Evolutionary conservation across 805 yeast genomes (phyloP).

Genomic region (Ogataea pilisensis): DNA sequence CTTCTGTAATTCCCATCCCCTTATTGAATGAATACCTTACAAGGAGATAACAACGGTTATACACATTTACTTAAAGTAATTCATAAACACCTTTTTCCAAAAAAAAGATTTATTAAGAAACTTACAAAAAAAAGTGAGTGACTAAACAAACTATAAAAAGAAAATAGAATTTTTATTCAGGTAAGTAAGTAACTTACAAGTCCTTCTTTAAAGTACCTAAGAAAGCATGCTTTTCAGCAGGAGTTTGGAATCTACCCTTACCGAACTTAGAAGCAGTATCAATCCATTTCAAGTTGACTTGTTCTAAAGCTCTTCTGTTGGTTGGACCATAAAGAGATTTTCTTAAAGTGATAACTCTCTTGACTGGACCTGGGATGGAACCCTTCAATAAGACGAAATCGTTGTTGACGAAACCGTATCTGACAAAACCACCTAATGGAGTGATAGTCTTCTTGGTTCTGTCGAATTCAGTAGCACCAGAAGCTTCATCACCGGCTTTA

Average conservation of each 20-base stretch:
- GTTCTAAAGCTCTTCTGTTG: constrained; percentile 95
- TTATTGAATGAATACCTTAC: no score
- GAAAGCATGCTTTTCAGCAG: constrained; percentile 99
- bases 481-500: constrained; percentile 89
- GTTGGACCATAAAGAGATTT: constrained; percentile 97
- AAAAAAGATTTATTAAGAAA: no score
- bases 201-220: constrained; percentile 99
- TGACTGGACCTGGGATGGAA: constrained; percentile 99
- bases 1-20: no score
- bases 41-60: no score
- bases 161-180: neutral
- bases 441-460: constrained; percentile 99
- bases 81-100: no score
- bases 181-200: constrained; percentile 40
- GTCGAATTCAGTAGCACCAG: constrained; percentile 96
- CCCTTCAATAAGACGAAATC: constrained; percentile 98
- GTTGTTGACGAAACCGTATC: constrained; percentile 97
- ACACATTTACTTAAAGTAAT: no score
- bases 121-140: neutral
- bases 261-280: constrained; percentile 99
- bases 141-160: neutral
- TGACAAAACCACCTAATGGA: constrained; percentile 99
- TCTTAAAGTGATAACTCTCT: constrained; percentile 99
- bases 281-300: constrained; percentile 98
- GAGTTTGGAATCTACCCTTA: constrained; percentile 99